phyloP scores from a whole-genome alignment of 495 filamentous ascomycete species.

The Pseudevernia furfuracea region DNA sequence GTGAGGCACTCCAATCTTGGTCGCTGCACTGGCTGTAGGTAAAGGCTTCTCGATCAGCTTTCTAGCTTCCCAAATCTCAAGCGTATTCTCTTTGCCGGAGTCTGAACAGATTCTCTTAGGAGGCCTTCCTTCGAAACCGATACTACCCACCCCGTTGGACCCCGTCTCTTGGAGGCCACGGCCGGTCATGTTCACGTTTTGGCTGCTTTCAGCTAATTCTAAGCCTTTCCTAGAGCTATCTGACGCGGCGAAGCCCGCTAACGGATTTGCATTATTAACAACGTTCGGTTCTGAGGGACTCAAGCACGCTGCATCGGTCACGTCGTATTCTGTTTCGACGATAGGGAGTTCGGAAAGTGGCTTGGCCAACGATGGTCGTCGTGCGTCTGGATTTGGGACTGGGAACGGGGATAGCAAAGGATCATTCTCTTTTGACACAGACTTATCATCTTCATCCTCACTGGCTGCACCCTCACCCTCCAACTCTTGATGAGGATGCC shows the following conservation, averaged over 20 bases:
- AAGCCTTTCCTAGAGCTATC: slow-evolving; percentile 28
- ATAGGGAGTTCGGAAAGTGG: slow-evolving; percentile 33
- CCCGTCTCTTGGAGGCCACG: slow-evolving; percentile 16
- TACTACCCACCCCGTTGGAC: slow-evolving; percentile 20
- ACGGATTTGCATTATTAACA: slow-evolving; percentile 28
- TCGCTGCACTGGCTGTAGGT: not conserved
- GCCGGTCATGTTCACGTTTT: slow-evolving; percentile 25
- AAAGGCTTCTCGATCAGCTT: not conserved
- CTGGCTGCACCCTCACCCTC: not conserved
- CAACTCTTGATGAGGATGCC: slow-evolving; percentile 17
- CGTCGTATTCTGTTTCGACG: slow-evolving; percentile 15
- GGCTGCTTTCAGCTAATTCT: slow-evolving; percentile 30
- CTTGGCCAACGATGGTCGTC: slow-evolving; percentile 36
- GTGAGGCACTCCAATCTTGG: not conserved
- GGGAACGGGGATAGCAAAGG: slow-evolving; percentile 39
- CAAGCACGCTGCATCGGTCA: slow-evolving; percentile 21
- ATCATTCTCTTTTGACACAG: slow-evolving; percentile 45
- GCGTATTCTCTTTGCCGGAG: slow-evolving; percentile 30
- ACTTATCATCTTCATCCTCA: slow-evolving; percentile 28
- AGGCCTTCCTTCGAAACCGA: slow-evolving; percentile 11
- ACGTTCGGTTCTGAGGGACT: slow-evolving; percentile 41
- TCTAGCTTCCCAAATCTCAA: not conserved
- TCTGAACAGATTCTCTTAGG: slow-evolving; percentile 27
- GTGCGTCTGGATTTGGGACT: slow-evolving; percentile 30
- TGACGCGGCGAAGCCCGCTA: slow-evolving; percentile 22